Evolutionary conservation across 495 filamentous ascomycete genomes (phyloP), one percentile per base, ranked within the genome.

Genomic region (Talaromyces borbonicus): DNA sequence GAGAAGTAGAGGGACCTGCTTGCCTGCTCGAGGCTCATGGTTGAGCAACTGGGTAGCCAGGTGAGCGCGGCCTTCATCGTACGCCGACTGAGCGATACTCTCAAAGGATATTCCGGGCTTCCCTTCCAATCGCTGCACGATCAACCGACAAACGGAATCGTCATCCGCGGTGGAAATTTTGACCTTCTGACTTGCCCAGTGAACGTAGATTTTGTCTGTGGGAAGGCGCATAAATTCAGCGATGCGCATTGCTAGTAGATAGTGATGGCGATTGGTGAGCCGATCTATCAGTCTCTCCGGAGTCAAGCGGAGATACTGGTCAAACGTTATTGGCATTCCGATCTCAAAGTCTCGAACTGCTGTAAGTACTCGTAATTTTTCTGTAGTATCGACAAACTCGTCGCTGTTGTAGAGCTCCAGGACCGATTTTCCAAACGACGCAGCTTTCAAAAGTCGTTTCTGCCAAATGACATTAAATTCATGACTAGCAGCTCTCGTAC

Each of bases 301-400:
- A 0, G 86, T 89, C 24, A 98, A 77, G 14, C 87, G 87, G 47
- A 88, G 71, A 57, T 81, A 87, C 64, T 97, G 89, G 22, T 96
- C 88, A 56, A 92, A 92, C 8, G 87, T 92, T n/a, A 97, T 54
- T 0, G 92, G 87, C 12, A 98, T 53, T 9, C 93, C 92, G 45
- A 98, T 81, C 55, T 92, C 81, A 54, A 87, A 96, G 58, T 84
- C 94, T 37, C 92, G 75, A 3, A 88, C 81, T 12, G 93, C 90
- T 56, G 94, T 95, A 24, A 98, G 73, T 3, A 98, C 88, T 38
- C 92, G 82, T 14, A 97, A 66, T 8, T 83, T 90, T 62, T 98
- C 92, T 52, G 87, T 95, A 87, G 95, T 96, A 47, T 96, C 89
- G 22, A 98, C 93, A 61, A 97, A 98, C 47, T 97, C 90, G 52